Evolutionary conservation across 75 land plant species (phyloP).

Genomic region (Pseudotsuga menziesii): DNA sequence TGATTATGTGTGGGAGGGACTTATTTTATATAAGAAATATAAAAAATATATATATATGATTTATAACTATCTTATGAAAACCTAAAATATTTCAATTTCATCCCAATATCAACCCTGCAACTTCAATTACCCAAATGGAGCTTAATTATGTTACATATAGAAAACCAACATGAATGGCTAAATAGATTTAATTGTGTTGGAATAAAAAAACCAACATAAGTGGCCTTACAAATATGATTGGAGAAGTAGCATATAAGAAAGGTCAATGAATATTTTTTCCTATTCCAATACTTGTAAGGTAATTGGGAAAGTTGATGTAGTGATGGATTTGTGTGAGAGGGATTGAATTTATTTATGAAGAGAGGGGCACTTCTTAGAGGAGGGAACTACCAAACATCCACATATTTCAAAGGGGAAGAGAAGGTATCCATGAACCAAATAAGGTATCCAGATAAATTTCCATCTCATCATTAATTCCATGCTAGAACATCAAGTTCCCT

Average conservation of each 20-base stretch:
- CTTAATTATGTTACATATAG: too few relatives aligned
- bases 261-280: background rate
- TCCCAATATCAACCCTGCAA: too few relatives aligned
- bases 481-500: background rate
- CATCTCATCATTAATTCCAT: background rate
- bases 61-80: too few relatives aligned
- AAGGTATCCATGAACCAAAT: background rate
- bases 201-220: too few relatives aligned
- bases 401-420: background rate
- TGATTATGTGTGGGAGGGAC: too few relatives aligned
- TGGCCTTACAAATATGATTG: too few relatives aligned
- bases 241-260: background rate
- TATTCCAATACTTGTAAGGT: background rate
- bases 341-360: background rate
- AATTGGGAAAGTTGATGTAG: background rate
- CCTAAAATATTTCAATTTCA: too few relatives aligned
- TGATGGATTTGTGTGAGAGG: background rate
- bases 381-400: background rate
- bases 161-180: too few relatives aligned
- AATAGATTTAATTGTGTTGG: too few relatives aligned
- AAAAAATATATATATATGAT: too few relatives aligned
- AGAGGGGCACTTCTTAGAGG: background rate
- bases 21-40: too few relatives aligned
- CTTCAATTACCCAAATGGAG: too few relatives aligned
- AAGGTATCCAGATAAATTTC: background rate